These are phyloP conservation scores for Magnusiomyces ingens DNA, from an alignment of 1,139 yeast genomes.

Conservation along the genomic window DNA sequence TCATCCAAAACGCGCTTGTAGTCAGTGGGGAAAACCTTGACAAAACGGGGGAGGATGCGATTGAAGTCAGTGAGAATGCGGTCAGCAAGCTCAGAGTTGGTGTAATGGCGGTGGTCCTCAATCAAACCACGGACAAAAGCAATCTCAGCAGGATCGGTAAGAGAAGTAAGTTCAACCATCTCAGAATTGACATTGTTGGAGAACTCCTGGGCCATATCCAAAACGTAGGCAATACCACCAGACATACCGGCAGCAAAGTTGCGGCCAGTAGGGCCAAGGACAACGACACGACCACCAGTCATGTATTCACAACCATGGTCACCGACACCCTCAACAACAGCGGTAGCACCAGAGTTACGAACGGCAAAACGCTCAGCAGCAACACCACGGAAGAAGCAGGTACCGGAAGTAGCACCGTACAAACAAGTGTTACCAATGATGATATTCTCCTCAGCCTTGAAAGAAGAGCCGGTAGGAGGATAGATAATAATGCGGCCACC, in stretches of 20 bases:
- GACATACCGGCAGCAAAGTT: constrained; percentile 99
- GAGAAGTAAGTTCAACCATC: constrained; percentile 70
- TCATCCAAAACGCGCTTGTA: constrained; percentile 83
- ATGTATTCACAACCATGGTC: constrained; percentile 99
- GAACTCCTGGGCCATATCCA: constrained; percentile 93
- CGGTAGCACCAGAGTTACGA: constrained; percentile 96
- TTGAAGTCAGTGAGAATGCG: constrained; percentile 79
- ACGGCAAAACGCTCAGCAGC: constrained; percentile 99
- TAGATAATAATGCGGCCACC: constrained; percentile 91
- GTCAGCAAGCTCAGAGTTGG: constrained; percentile 85
- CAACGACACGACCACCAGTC: constrained; percentile 98
- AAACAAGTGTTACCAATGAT: constrained; percentile 96
- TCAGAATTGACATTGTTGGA: constrained; percentile 70
- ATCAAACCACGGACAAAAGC: constrained; percentile 90
- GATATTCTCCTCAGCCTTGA: constrained; percentile 94
- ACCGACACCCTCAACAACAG: constrained; percentile 96
- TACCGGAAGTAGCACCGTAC: constrained; percentile 96
- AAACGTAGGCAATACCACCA: constrained; percentile 97
- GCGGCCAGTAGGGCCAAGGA: constrained; percentile 86
- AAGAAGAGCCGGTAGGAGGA: constrained; percentile 78
- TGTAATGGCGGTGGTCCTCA: constrained; percentile 93
- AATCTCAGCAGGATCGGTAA: constrained; percentile 84
- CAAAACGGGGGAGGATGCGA: constrained; percentile 80
- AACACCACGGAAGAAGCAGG: constrained; percentile 90
- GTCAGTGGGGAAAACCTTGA: constrained; percentile 87